Base-by-base conservation (phyloP, 1,284 basidiomycete species). In the Melampsora americana region DNA sequence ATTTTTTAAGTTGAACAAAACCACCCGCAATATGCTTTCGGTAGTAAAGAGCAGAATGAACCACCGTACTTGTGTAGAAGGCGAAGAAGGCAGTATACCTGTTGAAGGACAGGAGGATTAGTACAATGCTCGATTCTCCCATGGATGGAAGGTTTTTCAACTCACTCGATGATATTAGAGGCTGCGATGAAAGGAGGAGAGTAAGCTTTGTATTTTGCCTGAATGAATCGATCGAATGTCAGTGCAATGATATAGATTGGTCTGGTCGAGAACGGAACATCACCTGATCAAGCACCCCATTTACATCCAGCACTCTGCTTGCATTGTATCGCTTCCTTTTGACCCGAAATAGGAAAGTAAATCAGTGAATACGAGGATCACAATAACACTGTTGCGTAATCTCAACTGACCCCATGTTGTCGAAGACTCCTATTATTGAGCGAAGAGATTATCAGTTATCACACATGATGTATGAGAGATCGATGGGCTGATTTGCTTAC, bases 1-100 rank as follows among this genome's bases (percentile, higher is more conserved):
- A 35, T 30, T 28, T 62, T 30, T 3, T 26, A 56, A 23, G 26
- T n/a, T 4, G 11, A 56, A 9, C 78, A 79, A 80, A 85, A 83
- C 9, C 84, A 83, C 30, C 79, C 78, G 1, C 72, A 70, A 86
- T 83, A 66, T 85, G 83, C 28, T 81, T 81, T 1, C 85, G 81
- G 80, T 85, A 84, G 79, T 83, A 85, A 4, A 86, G 80, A 61
- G 81, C 70, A 12, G 83, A 80, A 69, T 85, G 84, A 1, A 81
- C 79, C 28, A 85, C 66, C 5, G 83, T 82, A 9, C 81, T 81
- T 53, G 88, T 77, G 68, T 83, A 83, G 11, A 80, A 74, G 7
- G 80, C 83, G 69, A 84, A 83, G 78, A 81, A 83, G 28, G 72
- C 78, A 56, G 80, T 79, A 80, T 81, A 84, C 80, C 81, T n/a